Evolutionary conservation across 176 grass and related monocot species (phyloP), one percentile per base, ranked within the genome.

Genomic region (Leersia perrieri): DNA sequence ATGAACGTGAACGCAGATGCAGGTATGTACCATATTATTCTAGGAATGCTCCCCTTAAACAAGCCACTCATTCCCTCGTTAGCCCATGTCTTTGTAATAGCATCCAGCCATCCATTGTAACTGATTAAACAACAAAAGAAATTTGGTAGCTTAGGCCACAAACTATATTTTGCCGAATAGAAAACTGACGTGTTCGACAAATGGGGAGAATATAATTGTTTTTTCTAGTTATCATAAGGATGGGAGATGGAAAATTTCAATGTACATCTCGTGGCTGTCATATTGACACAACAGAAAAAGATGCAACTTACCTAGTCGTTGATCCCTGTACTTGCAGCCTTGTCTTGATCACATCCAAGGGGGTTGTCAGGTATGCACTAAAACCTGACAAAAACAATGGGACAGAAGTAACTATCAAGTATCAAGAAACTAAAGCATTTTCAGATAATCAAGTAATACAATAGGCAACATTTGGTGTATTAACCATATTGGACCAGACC

Each of bases 1-100:
- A 99, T 99, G 78, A 95, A 99, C 38, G 92, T 99, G 75, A 98
- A 79, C 27, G 96, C 96, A 25, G 96, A 99, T 69, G 96, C 92
- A 23, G 92, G 96, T 31, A 99, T 63, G 47, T 99, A 93, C 96
- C 96, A 99, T 44, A 88, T 90, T 75, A 95, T 85, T 86, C 96
- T 92, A 10, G 95, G 90, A 32, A 94, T 70, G 25, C 95, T 98
- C 44, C 95, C 92, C 86, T 80, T 98, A 86, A 94, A 94, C 81
- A 98, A 73, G 83, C 95, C 95, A 53, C 68, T 80, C 57, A 89
- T 78, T 85, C 94, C 94, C 77, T 97, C 94, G 3, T 66, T 33
- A 68, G 40, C 25, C 91, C 92, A 94, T 42, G 93, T 98, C 69
- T 72, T 94, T 85, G 25, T 92, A 70, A 98, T 81, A 67, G 95